Conservation (phyloP, 345 rosid species). For the Eucalyptus sp. region DNA sequence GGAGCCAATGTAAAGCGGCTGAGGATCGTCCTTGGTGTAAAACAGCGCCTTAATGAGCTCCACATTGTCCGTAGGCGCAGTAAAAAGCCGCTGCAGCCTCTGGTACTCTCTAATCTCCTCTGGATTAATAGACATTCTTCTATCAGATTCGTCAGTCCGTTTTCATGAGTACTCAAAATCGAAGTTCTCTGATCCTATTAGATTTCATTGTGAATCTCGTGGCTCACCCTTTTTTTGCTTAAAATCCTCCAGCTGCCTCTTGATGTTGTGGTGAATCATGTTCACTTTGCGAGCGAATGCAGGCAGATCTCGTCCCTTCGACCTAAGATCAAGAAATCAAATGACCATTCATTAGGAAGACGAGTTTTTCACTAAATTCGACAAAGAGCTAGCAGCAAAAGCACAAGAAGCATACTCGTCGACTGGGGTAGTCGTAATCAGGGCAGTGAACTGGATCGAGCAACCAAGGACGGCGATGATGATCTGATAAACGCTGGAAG, state of each 20-base stretch:
- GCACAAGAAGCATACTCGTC: neutral
- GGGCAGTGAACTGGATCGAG: neutral
- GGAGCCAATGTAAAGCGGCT: slow-evolving; percentile 29
- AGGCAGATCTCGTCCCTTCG: neutral
- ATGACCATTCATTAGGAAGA: neutral
- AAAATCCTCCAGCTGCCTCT: neutral
- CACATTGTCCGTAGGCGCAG: slow-evolving; percentile 25
- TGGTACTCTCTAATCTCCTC: slow-evolving; percentile 28
- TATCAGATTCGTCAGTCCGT: neutral
- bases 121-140: slow-evolving; percentile 2
- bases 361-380: neutral
- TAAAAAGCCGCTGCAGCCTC: slow-evolving; percentile 12
- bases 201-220: neutral
- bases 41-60: slow-evolving; percentile 29
- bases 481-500: neutral
- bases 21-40: slow-evolving; percentile 24
- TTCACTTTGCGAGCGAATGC: neutral
- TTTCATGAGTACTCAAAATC: neutral
- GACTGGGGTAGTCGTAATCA: neutral
- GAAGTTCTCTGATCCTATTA: neutral
- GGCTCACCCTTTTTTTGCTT: neutral
- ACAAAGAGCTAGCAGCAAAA: neutral
- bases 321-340: neutral
- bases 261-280: neutral
- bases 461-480: neutral